Conservation (phyloP, 768 basidiomycete species). For the Rickenella mellea region DNA sequence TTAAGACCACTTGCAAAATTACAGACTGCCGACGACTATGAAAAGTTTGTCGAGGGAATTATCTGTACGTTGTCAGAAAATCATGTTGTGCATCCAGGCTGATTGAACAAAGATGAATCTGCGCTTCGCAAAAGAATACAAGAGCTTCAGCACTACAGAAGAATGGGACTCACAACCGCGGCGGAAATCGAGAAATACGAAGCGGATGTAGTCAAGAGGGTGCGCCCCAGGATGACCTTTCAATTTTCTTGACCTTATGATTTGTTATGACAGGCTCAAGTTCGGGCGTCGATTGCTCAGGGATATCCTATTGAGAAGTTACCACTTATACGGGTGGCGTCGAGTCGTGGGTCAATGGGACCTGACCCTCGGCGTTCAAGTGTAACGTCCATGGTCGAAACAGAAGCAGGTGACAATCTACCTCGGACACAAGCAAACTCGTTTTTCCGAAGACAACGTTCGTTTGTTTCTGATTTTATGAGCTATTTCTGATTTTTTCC, state of each 20-base stretch:
- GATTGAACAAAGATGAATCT: slow-evolving; percentile 58
- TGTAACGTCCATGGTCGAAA: slow-evolving; percentile 30
- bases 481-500: slow-evolving; percentile 1
- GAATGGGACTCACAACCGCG: slow-evolving; percentile 71
- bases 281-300: slow-evolving; percentile 37
- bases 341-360: slow-evolving; percentile 38
- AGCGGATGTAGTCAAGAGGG: slow-evolving; percentile 60
- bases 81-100: neutral
- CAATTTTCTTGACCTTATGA: slow-evolving; percentile 1
- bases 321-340: neutral
- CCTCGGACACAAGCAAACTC: slow-evolving; percentile 25
- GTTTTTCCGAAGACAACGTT: slow-evolving; percentile 33
- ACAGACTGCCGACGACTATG: slow-evolving; percentile 88
- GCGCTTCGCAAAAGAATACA: slow-evolving; percentile 80
- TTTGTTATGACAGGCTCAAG: slow-evolving; percentile 39
- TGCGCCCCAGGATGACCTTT: slow-evolving; percentile 25
- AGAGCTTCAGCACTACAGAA: slow-evolving; percentile 85
- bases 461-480: slow-evolving; percentile 9
- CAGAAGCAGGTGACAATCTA: slow-evolving; percentile 41
- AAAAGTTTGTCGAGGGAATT: slow-evolving; percentile 78
- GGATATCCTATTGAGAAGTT: neutral
- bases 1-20: slow-evolving; percentile 85
- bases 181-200: slow-evolving; percentile 93
- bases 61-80: slow-evolving; percentile 52
- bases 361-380: slow-evolving; percentile 45